Evolutionary conservation across 2,329 filamentous ascomycete species (phyloP).

Genomic region (Pestalotiopsis sp.): DNA sequence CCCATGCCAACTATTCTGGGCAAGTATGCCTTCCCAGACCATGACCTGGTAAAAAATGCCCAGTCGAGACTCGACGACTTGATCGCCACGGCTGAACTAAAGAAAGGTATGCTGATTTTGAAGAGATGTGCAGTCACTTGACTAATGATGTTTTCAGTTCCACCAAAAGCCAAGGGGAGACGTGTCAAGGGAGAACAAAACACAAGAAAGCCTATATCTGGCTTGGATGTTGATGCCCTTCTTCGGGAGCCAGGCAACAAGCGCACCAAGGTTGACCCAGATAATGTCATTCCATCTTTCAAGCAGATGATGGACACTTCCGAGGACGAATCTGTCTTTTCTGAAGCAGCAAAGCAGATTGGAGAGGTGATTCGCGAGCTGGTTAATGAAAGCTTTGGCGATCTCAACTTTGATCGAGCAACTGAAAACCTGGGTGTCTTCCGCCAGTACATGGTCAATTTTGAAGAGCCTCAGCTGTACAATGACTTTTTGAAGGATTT

Average conservation of each 20-base stretch:
- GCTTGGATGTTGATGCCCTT: conserved; percentile 82
- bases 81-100: conserved; percentile 74
- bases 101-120: conserved; percentile 63
- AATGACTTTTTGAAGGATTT: conserved; percentile 73
- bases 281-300: conserved; percentile 89
- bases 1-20: conserved; percentile 66
- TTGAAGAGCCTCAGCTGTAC: conserved; percentile 77
- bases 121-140: conserved; percentile 19
- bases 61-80: conserved; percentile 64
- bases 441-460: conserved; percentile 73
- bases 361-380: conserved; percentile 68
- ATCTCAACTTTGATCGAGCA: conserved; percentile 73
- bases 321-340: conserved; percentile 63
- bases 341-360: conserved; percentile 76
- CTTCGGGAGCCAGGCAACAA: conserved; percentile 47
- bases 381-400: conserved; percentile 74
- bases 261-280: conserved; percentile 47
- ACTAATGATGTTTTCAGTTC: conserved; percentile 56
- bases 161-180: conserved; percentile 76
- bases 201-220: conserved; percentile 78
- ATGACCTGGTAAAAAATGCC: conserved; percentile 64
- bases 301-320: conserved; percentile 73
- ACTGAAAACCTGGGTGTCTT: conserved; percentile 78
- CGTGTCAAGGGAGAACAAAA: conserved; percentile 62
- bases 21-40: conserved; percentile 74